Evolutionary conservation across 805 yeast species (phyloP), one percentile per base, ranked within the genome.

Genomic region (Candida nemodendra): DNA sequence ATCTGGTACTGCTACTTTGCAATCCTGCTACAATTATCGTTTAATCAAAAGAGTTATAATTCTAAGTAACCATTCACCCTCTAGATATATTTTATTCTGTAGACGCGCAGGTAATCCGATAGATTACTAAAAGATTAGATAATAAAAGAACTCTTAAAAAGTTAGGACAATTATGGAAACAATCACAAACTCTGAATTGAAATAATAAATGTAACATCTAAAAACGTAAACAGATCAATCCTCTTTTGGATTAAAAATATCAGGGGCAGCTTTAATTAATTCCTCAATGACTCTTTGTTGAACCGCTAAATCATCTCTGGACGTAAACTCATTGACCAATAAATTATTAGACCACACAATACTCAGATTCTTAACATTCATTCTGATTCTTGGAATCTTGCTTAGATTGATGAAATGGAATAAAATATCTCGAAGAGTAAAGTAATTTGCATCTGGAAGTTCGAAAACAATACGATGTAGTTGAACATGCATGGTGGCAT

Each of bases 271-370:
- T 42, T 73, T 62, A 64, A 91, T 79, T 54, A 93, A 74, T 42
- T 89, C 91, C 57, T 90, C 96, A 50, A 93, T 77, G 4, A 88
- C 84, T 80, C 96, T 46, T 32, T 59, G 64, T 39, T 61, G 64
- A 19, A 47, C 48, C 12, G 47, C 48, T 13, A 59, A 34, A 23
- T 57, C 63, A 22, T 81, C 85, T 3, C 79, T 76, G 42, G 79
- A 81, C 54, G 73, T 68, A 17, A 76, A 74, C 40, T 76, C 78
- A 50, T 78, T 84, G 32, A 80, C 78, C 59, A 93, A 72, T 36
- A 93, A 64, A 2, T 86, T 85, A 14, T 96, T 95, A 0, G 97
- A 96, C 99, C 99, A 93, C 26, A 91, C 89, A 27, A 87, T 86
- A 32, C 95, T 86, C 51, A 93, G 62, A 42, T 84, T 82, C 54